These are phyloP conservation scores for Colletotrichum magnum DNA, from an alignment of 2,329 filamentous ascomycete genomes.

Conservation along the genomic window DNA sequence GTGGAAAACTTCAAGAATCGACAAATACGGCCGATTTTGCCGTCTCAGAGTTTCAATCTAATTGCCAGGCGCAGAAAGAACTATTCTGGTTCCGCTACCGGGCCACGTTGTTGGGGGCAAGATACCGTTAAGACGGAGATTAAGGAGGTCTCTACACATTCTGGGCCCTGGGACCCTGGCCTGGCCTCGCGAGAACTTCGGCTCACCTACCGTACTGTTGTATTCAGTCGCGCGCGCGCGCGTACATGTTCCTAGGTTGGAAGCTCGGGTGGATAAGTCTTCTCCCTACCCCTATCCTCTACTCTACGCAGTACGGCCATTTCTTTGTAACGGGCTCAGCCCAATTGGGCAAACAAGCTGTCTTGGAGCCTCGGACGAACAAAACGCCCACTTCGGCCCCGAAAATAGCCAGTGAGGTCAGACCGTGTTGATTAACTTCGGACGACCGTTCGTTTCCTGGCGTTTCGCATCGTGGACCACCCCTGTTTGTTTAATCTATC, in stretches of 20 bases:
- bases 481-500: slow-evolving; percentile 29
- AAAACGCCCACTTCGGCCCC: slow-evolving; percentile 13
- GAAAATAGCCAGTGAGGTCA: slow-evolving; percentile 12
- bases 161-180: not conserved
- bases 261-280: slow-evolving; percentile 12
- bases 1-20: too few species aligned
- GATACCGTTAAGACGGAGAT: slow-evolving; percentile 9
- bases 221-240: too few species aligned
- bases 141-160: slow-evolving; percentile 21
- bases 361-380: slow-evolving; percentile 19
- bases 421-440: slow-evolving; percentile 28
- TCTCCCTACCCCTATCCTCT: slow-evolving; percentile 1
- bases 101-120: slow-evolving; percentile 1
- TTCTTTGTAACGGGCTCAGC: slow-evolving; percentile 28
- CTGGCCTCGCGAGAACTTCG: slow-evolving; percentile 3
- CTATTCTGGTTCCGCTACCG: slow-evolving; percentile 4
- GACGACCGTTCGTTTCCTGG: slow-evolving; percentile 35
- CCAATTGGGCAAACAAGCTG: slow-evolving; percentile 15
- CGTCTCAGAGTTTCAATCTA: slow-evolving; percentile 9
- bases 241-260: not conserved
- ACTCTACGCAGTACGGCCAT: not conserved
- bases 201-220: not conserved
- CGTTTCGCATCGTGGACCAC: slow-evolving; percentile 26
- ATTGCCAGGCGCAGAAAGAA: slow-evolving; percentile 8
- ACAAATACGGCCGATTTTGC: not conserved